Evolutionary conservation across 768 basidiomycete genomes (phyloP).

Genomic region (Antrodiella citrinella): DNA sequence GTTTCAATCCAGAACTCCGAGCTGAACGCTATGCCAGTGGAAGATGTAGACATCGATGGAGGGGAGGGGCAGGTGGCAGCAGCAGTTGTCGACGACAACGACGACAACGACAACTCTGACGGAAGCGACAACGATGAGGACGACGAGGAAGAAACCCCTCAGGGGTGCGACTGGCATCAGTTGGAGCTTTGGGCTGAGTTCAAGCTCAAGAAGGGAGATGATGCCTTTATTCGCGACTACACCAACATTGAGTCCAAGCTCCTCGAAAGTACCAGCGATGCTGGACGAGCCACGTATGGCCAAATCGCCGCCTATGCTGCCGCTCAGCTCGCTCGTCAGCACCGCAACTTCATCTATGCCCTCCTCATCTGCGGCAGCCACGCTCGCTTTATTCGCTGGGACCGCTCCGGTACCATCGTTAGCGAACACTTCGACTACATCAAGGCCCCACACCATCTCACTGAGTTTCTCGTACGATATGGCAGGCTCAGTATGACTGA

Average conservation of each 20-base stretch:
- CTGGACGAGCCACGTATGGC: background rate
- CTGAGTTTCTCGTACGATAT: constrained; percentile 3
- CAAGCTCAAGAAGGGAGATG: background rate
- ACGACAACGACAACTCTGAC: too few species aligned
- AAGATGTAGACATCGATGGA: too few species aligned
- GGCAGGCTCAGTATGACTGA: background rate
- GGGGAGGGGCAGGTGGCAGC: too few species aligned
- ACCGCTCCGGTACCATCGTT: constrained; percentile 5
- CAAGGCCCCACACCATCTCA: background rate
- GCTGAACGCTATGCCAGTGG: too few species aligned
- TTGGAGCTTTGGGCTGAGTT: background rate
- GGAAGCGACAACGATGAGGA: too few species aligned
- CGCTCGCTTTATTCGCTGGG: constrained; percentile 3
- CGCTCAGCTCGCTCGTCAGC: background rate
- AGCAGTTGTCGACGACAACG: too few species aligned
- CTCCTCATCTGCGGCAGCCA: background rate
- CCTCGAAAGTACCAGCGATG: background rate
- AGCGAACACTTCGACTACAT: constrained; percentile 1
- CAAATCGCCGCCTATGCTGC: constrained; percentile 1
- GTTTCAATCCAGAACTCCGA: too few species aligned
- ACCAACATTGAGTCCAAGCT: background rate
- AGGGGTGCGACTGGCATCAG: background rate
- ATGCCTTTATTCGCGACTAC: background rate
- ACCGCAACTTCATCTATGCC: constrained; percentile 1
- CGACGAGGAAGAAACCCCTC: too few species aligned